These are phyloP conservation scores for Lasiosphaeria hispida DNA, from an alignment of 495 filamentous ascomycete species.

Conservation along the genomic window DNA sequence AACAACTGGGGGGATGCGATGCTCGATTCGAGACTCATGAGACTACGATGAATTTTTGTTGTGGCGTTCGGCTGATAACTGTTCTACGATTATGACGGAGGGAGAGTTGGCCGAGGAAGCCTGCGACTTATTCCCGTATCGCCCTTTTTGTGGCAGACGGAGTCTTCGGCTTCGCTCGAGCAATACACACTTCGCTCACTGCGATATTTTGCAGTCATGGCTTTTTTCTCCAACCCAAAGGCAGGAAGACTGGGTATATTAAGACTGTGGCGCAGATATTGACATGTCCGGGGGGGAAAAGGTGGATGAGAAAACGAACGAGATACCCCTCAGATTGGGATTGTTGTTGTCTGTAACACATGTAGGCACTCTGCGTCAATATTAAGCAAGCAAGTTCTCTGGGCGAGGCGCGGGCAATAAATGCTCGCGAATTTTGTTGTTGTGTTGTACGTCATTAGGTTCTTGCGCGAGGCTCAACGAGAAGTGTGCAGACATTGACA, in stretches of 20 bases:
- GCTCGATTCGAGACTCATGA: not conserved
- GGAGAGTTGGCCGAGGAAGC: not conserved
- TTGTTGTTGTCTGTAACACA: slow-evolving; percentile 14
- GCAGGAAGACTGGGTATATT: not conserved
- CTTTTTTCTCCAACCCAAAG: not conserved
- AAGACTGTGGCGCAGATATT: slow-evolving; percentile 1
- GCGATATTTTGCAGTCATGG: not conserved
- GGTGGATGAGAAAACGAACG: not conserved
- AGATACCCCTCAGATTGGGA: slow-evolving; percentile 9
- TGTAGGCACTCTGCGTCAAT: slow-evolving; percentile 16
- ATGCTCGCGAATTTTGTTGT: not conserved
- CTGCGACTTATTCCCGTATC: not conserved
- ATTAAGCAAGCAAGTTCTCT: slow-evolving; percentile 7
- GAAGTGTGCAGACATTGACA: too few relatives aligned
- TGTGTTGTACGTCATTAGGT: too few relatives aligned
- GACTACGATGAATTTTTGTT: slow-evolving; percentile 5
- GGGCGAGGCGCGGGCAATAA: not conserved
- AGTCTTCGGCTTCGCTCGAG: too few relatives aligned
- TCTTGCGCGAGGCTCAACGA: too few relatives aligned
- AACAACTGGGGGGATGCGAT: not conserved
- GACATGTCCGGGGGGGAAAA: not conserved
- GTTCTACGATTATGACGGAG: not conserved
- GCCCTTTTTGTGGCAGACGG: too few relatives aligned
- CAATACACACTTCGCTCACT: not conserved
- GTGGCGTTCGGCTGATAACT: slow-evolving; percentile 11